Evolutionary conservation across 2,329 filamentous ascomycete species (phyloP), one percentile per base, ranked within the genome.

Genomic region (Calonectria multiphialidica): DNA sequence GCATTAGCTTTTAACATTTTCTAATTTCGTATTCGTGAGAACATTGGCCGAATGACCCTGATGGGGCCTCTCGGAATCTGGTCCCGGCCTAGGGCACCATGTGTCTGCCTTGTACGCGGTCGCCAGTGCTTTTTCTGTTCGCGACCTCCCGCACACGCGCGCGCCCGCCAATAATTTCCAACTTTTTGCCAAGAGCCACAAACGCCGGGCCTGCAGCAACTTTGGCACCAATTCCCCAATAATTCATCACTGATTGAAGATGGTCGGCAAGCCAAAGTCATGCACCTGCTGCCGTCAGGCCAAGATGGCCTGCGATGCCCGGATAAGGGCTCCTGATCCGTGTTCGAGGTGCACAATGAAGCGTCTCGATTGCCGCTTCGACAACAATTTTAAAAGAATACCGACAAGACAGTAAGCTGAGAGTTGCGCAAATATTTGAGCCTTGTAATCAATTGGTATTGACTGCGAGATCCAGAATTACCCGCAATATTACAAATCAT

Each of bases 271-370:
- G 28, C 49, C 49, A 53, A 53, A 53, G 25, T 53, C 49, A 13
- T 53, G 49, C 10, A 53, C 49, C 5, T 23, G 13, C 13, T 53
- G 49, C n/a, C 49, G 49, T 2, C 49, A 53, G 49, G 49, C 49
- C 49, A 53, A 53, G 13, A 33, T 53, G 49, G 28, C 49, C 18
- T 53, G 49, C 49, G 49, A 53, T 53, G 49, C 49, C 15, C 49
- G 49, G 12, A 37, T n/a, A 2, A n/a, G 35, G 33, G 30, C 40
- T 70, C 64, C 80, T 0, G 79, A 79, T 1, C 49, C 23, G 3
- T 53, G 49, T n/a, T 53, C 49, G 7, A 23, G 49, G 13, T 53
- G 49, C 18, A 16, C 6, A 7, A 28, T 30, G 28, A 53, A 28
- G 49, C 25, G 30, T 15, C 49, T 53, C 25, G 49, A 53, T 28